Conservation (phyloP, 441 rosid species). For the Syzygium syzygioides region DNA sequence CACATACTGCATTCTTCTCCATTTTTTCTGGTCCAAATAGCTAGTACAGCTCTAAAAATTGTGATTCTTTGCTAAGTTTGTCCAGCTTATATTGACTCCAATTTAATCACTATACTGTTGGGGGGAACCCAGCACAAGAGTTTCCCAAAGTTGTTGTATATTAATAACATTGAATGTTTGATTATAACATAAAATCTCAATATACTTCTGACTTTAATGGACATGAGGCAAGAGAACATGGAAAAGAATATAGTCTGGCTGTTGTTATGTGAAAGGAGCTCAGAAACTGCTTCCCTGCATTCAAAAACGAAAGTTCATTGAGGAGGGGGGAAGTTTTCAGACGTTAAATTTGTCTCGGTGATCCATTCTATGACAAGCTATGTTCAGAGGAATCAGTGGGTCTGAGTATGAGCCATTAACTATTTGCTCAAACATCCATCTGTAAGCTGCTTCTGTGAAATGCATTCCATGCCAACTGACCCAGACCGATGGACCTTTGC, state of each 20-base stretch:
- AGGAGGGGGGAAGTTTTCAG: background rate
- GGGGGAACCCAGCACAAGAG: background rate
- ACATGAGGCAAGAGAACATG: background rate
- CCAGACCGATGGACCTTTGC: slow-evolving; percentile 13
- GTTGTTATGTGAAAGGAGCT: background rate
- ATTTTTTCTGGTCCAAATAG: background rate
- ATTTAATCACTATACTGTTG: background rate
- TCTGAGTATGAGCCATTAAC: slow-evolving; percentile 30
- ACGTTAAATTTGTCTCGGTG: background rate
- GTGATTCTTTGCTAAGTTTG: background rate
- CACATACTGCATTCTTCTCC: background rate
- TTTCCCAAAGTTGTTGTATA: background rate
- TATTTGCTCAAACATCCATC: background rate
- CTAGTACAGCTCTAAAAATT: background rate
- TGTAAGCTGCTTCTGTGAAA: slow-evolving; percentile 28
- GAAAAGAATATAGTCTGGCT: background rate
- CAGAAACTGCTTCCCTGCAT: background rate
- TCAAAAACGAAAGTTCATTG: background rate
- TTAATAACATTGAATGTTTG: background rate
- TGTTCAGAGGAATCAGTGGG: slow-evolving; percentile 28
- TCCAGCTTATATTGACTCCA: background rate
- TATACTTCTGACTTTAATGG: background rate
- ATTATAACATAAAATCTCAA: background rate
- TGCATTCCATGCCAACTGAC: slow-evolving; percentile 32
- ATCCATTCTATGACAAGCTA: slow-evolving; percentile 31